Percentiles rank a stretch among this genome's conserved stretches.
Conservation (phyloP, 2,329 filamentous ascomycete genomes). For the Arthrobotrys sphaeroides region DNA sequence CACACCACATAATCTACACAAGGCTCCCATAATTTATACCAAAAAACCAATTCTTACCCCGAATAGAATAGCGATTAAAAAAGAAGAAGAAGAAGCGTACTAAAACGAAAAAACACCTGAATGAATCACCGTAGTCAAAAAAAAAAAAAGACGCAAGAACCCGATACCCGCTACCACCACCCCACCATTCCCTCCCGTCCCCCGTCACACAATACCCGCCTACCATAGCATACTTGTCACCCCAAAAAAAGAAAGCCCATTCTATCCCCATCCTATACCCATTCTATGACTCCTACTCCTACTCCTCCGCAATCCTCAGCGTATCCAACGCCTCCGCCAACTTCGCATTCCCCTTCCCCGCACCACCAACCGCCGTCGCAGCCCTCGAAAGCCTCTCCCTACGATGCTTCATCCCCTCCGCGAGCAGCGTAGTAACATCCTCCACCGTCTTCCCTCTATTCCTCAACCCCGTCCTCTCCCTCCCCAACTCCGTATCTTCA, state of each 20-base stretch:
- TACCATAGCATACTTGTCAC: too few relatives aligned
- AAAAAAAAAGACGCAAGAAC: slow-evolving; percentile 7
- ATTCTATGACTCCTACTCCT: slow-evolving; percentile 25
- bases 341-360: slow-evolving; percentile 20
- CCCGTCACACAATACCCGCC: slow-evolving; percentile 7
- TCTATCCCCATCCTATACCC: too few relatives aligned
- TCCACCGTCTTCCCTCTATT: slow-evolving; percentile 51
- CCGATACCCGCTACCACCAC: background rate
- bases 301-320: slow-evolving; percentile 32
- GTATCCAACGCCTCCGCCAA: slow-evolving; percentile 29
- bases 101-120: background rate
- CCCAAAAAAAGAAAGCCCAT: background rate
- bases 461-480: slow-evolving; percentile 45
- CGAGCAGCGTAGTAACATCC: slow-evolving; percentile 47
- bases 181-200: slow-evolving; percentile 9
- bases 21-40: background rate
- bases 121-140: background rate
- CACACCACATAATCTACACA: background rate
- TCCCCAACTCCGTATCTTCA: slow-evolving; percentile 44
- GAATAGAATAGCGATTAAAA: background rate
- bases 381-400: slow-evolving; percentile 48
- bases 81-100: background rate
- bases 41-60: background rate
- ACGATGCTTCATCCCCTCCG: slow-evolving; percentile 52
- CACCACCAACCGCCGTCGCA: slow-evolving; percentile 24